Evolutionary conservation across 345 rosid species (phyloP), one percentile per base, ranked within the genome.

Genomic region (Gossypium stocksii): DNA sequence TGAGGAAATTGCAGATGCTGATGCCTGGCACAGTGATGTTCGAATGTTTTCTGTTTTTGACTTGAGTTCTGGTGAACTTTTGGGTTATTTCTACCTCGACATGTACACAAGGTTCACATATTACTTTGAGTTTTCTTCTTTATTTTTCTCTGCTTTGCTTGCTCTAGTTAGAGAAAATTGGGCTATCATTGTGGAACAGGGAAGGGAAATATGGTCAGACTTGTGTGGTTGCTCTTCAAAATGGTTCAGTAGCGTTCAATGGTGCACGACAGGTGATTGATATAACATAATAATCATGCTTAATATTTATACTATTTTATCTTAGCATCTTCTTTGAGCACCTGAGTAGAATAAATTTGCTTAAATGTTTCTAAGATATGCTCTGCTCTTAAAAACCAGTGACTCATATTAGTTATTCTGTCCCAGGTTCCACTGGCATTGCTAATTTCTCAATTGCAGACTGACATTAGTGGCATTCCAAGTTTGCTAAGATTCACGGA

Each of bases 81-180:
- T 94, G 79, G 98, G 98, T 73, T 88, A 87, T 89, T 88, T 94
- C 86, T 94, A 89, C 86, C 90, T 94, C 77, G 98, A 94, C 82
- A 76, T 94, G 78, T 92, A 82, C 70, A 76, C 66, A 73, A 92
- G 98, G 98, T 94, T 77, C 29, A 49, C 48, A 11, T 64, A n/a
- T 70, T 74, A 71, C 68, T 77, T 75, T 44, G 27, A 70, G 15
- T 25, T 58, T 38, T 4, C 43, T 53, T 66, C 60, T 76, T 52
- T 64, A 63, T 20, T 70, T 45, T 11, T 51, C 15, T 66, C 63
- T 72, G 69, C 72, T 53, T 48, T 74, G 11, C 61, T 66, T 77
- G 77, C 66, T 16, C 49, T 56, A 62, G 51, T 56, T 66, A 57
- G 66, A 58, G 25, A 77, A 67, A 53, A 73, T 71, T 51, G 48